Percentiles rank a stretch among this genome's conserved stretches.
Evolutionary conservation across 345 rosid species (phyloP).

Genomic region (Noccaea bulbosa): DNA sequence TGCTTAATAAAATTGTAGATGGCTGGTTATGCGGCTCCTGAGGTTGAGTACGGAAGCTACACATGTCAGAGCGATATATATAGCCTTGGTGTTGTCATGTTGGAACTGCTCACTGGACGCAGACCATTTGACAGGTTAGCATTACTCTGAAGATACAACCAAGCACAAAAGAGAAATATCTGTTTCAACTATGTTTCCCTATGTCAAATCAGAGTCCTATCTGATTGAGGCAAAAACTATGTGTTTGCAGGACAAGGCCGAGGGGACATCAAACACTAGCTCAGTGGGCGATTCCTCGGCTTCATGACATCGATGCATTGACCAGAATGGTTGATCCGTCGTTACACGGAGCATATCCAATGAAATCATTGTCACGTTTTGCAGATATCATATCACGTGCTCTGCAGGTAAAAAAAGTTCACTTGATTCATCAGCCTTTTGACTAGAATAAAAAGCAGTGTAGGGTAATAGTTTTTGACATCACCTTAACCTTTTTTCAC

Average conservation of each 20-base stretch:
- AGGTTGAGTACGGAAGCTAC: slow-evolving; percentile 74
- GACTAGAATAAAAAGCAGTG: too few species aligned
- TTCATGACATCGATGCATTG: slow-evolving; percentile 86
- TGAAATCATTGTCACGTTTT: slow-evolving; percentile 89
- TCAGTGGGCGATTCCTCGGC: slow-evolving; percentile 87
- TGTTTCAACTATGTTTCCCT: not conserved
- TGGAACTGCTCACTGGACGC: slow-evolving; percentile 89
- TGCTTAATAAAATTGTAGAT: slow-evolving; percentile 43
- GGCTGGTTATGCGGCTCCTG: slow-evolving; percentile 77
- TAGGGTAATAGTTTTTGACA: too few species aligned
- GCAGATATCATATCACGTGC: slow-evolving; percentile 91
- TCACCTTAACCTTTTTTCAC: too few species aligned
- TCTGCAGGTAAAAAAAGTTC: slow-evolving; percentile 68
- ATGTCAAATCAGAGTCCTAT: too few species aligned
- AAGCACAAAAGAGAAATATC: not conserved
- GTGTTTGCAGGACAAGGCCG: slow-evolving; percentile 58
- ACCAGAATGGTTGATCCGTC: slow-evolving; percentile 86
- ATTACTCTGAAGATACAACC: not conserved
- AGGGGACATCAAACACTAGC: slow-evolving; percentile 83
- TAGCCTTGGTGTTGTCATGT: slow-evolving; percentile 95
- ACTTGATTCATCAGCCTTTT: slow-evolving; percentile 4
- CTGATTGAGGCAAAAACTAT: not conserved
- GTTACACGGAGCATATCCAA: slow-evolving; percentile 64
- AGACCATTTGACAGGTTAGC: slow-evolving; percentile 77
- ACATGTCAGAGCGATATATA: slow-evolving; percentile 89